Percentiles rank a stretch among this genome's conserved stretches.
These are phyloP conservation scores for Malassezia sympodialis DNA, from an alignment of 1,284 basidiomycete genomes.

Conservation along the genomic window DNA sequence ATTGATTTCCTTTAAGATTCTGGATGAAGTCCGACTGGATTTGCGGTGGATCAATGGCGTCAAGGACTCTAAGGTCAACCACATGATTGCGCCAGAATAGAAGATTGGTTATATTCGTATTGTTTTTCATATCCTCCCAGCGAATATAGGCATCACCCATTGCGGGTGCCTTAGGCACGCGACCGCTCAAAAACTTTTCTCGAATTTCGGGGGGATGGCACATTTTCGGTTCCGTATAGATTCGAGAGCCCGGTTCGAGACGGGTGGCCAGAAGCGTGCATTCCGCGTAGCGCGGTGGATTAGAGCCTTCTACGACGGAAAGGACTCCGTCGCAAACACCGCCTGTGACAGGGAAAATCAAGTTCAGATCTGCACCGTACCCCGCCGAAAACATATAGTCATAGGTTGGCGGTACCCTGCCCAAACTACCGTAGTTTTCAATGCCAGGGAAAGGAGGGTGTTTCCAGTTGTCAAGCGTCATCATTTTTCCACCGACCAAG, in stretches of 20 bases:
- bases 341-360: slow-evolving; percentile 88
- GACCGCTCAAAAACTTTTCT: not conserved
- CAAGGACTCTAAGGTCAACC: slow-evolving; percentile 71
- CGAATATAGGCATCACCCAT: slow-evolving; percentile 51
- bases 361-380: slow-evolving; percentile 56
- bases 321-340: slow-evolving; percentile 69
- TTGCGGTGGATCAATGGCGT: slow-evolving; percentile 52
- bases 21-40: slow-evolving; percentile 64
- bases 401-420: slow-evolving; percentile 65
- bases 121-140: slow-evolving; percentile 70
- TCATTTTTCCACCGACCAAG: slow-evolving; percentile 62
- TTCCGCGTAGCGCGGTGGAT: slow-evolving; percentile 73
- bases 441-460: slow-evolving; percentile 28
- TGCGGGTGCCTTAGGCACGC: not conserved
- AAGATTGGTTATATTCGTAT: slow-evolving; percentile 58
- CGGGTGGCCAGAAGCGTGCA: slow-evolving; percentile 77
- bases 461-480: slow-evolving; percentile 70
- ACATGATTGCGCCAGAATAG: slow-evolving; percentile 87
- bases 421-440: not conserved
- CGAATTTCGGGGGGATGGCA: not conserved
- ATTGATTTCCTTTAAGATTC: slow-evolving; percentile 63
- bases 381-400: slow-evolving; percentile 59
- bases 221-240: not conserved
- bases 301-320: slow-evolving; percentile 34
- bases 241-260: slow-evolving; percentile 54